Percentiles rank a stretch among this genome's conserved stretches.
Conservation (phyloP, 768 basidiomycete genomes). For the Xerocomus potaroensis region DNA sequence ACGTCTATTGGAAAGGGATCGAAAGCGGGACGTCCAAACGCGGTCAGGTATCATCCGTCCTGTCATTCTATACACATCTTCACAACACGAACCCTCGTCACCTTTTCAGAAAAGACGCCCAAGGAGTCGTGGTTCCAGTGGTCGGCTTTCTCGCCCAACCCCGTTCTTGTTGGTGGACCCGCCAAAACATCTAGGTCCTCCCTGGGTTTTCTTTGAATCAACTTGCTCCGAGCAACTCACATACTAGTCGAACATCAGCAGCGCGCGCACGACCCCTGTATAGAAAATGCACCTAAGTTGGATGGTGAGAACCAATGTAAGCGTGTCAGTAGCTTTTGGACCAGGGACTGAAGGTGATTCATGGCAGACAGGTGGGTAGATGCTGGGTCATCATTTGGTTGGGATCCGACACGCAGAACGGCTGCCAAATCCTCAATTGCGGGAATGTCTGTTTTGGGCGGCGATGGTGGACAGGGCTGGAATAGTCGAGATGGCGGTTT, state of each 20-base stretch:
- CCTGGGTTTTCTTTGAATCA: constrained; percentile 20
- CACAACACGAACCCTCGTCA: constrained; percentile 57
- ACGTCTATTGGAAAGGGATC: constrained; percentile 72
- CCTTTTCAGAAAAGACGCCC: constrained; percentile 70
- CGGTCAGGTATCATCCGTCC: constrained; percentile 51
- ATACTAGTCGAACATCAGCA: constrained; percentile 54
- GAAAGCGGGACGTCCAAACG: constrained; percentile 59
- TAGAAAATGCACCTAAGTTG: constrained; percentile 59
- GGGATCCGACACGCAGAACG: constrained; percentile 51
- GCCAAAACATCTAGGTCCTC: background rate
- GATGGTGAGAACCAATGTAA: constrained; percentile 41
- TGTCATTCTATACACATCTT: background rate
- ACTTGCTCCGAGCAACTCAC: constrained; percentile 67
- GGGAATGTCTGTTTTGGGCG: constrained; percentile 31
- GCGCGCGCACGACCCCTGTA: constrained; percentile 50
- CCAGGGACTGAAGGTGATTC: constrained; percentile 1
- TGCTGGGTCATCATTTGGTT: constrained; percentile 1
- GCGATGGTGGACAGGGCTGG: constrained; percentile 32
- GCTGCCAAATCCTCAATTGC: constrained; percentile 47
- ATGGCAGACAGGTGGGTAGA: background rate
- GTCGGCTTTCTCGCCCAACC: constrained; percentile 50
- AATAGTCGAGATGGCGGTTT: constrained; percentile 32
- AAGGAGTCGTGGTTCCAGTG: constrained; percentile 83
- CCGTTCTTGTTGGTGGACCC: constrained; percentile 22
- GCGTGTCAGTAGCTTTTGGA: constrained; percentile 25